These are phyloP conservation scores for Echites panduratus DNA, from an alignment of 257 asterid genomes.

Conservation along the genomic window DNA sequence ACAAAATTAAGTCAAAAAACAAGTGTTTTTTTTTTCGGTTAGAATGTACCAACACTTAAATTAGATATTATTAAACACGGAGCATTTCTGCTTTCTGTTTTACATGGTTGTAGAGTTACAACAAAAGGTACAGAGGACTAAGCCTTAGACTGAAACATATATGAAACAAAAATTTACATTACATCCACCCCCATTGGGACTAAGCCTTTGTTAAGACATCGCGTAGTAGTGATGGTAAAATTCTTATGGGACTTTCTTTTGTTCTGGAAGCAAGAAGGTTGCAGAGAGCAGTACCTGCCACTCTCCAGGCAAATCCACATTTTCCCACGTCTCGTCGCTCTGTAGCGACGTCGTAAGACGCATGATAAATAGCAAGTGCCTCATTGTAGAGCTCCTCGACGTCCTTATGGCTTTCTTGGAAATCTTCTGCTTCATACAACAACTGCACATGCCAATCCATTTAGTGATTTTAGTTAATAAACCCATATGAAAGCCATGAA, in stretches of 20 bases:
- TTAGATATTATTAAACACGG: too few species aligned
- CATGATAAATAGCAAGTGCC: slow-evolving; percentile 58
- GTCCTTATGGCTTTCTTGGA: slow-evolving; percentile 44
- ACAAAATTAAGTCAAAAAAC: too few species aligned
- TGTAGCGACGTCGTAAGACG: slow-evolving; percentile 41
- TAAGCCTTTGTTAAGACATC: slow-evolving; percentile 24
- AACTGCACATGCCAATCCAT: slow-evolving; percentile 32
- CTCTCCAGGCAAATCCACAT: slow-evolving; percentile 72
- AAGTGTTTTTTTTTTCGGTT: too few species aligned
- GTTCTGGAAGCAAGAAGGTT: slow-evolving; percentile 31
- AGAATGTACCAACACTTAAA: too few species aligned
- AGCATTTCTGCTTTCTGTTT: too few species aligned
- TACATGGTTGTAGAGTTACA: too few species aligned
- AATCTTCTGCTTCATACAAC: slow-evolving; percentile 52
- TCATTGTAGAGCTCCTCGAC: slow-evolving; percentile 32
- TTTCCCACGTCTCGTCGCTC: slow-evolving; percentile 9
- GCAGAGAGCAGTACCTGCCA: slow-evolving; percentile 66
- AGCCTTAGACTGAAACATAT: too few species aligned
- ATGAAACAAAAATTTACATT: too few species aligned
- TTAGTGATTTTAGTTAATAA: not conserved
- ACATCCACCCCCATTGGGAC: too few species aligned
- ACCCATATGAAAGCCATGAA: not conserved
- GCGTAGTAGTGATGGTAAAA: slow-evolving; percentile 45
- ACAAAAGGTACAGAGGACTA: too few species aligned
- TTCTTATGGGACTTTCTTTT: slow-evolving; percentile 31